phyloP scores from a whole-genome alignment of 805 yeast genomes.

The Suhomyces vadensis region DNA sequence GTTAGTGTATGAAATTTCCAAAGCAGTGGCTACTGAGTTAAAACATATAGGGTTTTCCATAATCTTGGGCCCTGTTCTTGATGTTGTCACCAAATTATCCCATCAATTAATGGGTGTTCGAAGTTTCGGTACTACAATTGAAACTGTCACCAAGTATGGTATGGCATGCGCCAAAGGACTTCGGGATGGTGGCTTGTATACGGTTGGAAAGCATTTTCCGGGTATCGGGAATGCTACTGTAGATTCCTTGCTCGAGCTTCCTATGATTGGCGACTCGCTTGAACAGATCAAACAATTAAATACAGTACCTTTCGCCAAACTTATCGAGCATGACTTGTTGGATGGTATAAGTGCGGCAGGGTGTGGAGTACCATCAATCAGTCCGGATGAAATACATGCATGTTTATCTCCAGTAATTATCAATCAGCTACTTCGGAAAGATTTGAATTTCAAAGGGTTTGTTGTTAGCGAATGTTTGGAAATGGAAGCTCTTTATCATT shows the following conservation, averaged over 20 bases:
- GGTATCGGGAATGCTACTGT: slow-evolving; percentile 65
- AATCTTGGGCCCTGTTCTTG: slow-evolving; percentile 62
- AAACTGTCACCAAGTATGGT: slow-evolving; percentile 57
- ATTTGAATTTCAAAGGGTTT: slow-evolving; percentile 55
- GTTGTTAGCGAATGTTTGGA: slow-evolving; percentile 62
- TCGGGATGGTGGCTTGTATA: slow-evolving; percentile 52
- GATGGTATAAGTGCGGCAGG: slow-evolving; percentile 65
- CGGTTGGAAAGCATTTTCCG: slow-evolving; percentile 66
- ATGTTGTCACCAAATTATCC: slow-evolving; percentile 55
- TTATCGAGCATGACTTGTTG: slow-evolving; percentile 45
- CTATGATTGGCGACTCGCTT: slow-evolving; percentile 57
- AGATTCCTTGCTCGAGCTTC: slow-evolving; percentile 56
- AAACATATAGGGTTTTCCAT: slow-evolving; percentile 56
- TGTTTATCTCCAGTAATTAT: slow-evolving; percentile 57
- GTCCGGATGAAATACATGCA: slow-evolving; percentile 63
- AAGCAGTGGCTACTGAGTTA: slow-evolving; percentile 56
- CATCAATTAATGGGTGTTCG: slow-evolving; percentile 61
- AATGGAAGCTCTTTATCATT: slow-evolving; percentile 61
- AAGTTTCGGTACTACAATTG: slow-evolving; percentile 60
- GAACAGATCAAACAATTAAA: slow-evolving; percentile 53
- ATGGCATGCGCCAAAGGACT: slow-evolving; percentile 54
- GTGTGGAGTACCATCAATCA: slow-evolving; percentile 61
- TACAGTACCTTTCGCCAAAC: slow-evolving; percentile 50
- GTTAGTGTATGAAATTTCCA: slow-evolving; percentile 51
- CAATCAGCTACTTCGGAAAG: slow-evolving; percentile 50